Evolutionary conservation across 2,329 filamentous ascomycete genomes (phyloP), one percentile per base, ranked within the genome.

Genomic region (Stachybotrys chlorohalonatus): DNA sequence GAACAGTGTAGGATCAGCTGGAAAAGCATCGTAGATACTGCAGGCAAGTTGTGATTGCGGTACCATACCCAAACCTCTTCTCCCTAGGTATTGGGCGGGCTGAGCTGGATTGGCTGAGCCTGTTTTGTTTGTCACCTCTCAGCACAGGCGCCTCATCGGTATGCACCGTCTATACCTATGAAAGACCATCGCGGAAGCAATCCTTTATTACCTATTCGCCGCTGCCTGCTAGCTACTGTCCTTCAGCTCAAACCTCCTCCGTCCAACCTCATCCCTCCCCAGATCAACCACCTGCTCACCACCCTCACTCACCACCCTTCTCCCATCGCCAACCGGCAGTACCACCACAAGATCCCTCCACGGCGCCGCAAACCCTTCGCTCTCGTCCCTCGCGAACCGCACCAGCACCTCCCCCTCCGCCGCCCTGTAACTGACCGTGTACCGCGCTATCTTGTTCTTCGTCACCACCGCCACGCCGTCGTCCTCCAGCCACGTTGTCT

Each of bases 401-500:
- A 72, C 62, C 32, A 55, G 55, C 13, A 72, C 55, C 7, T 61
- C 57, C 0, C 55, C 53, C 1, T 56, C 59, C 0, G 54, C 60
- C 3, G 59, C 55, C 2, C 49, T 56, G 49, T 70, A 73, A 1
- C 55, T 47, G 11, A 72, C 47, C 1, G 56, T 67, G 50, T 70
- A 73, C 13, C 60, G 57, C 3, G 69, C 70, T 5, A 72, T 62
- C 53, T 56, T 65, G 49, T 68, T 69, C 60, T 64, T 68, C 1
- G 61, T 54, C 11, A 56, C 63, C 0, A 62, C 51, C 0, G 70
- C 65, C 2, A 72, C 64, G 5, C 72, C 71, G 11, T 74, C 70
- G 24, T 74, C 72, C 54, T 74, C 72, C 31, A 66, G 66, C 71
- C 71, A 74, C 0, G 55, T 56, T 1, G 55, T 67, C 52, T 63